Evolutionary conservation across 352 stramenopile genomes (phyloP), one percentile per base, ranked within the genome.

Genomic region (Pythium dissotocum): DNA sequence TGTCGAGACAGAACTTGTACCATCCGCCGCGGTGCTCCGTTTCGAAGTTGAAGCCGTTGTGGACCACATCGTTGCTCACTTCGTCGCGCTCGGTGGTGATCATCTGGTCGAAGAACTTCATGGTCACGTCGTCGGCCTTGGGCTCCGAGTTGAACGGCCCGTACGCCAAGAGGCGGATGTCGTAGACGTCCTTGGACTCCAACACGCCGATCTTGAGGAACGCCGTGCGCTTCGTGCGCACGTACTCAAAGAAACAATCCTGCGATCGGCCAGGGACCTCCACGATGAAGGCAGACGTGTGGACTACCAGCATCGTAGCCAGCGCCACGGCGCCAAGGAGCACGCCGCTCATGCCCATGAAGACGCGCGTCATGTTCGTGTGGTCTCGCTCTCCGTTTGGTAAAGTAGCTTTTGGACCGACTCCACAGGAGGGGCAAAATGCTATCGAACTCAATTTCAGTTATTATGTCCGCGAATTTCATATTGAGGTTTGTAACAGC

Each of bases 1-100:
- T 95, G 69, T 89, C 79, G 18, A 95, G 67, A 56, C 87, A 95
- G 51, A 93, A 95, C 74, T 90, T 90, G 76, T 95, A 95, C 80
- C 83, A 95, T 26, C 87, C 87, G 49, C 85, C 85, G 57, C 85
- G 84, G 68, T 93, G 83, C 73, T 95, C 87, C 63, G 85, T 89
- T 52, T 93, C 79, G 63, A 93, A 95, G 71, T 95, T 95, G 69
- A 95, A 95, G 49, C 85, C 87, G 65, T 89, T 95, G 65, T 91
- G 84, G 71, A 93, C 81, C 53, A 93, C 72, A 71, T 93, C 85
- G 61, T 93, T 90, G 63, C 71, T 89, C 54, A 88, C 79, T 63
- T 80, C 63, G 42, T 90, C 79, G 53, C 77, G 80, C 65, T 78
- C 68, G 7, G 83, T 93, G 28, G 71, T 73, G 64, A 95, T 79